Conservation (phyloP, 2,329 filamentous ascomycete genomes). For the Diaporthe velutina region DNA sequence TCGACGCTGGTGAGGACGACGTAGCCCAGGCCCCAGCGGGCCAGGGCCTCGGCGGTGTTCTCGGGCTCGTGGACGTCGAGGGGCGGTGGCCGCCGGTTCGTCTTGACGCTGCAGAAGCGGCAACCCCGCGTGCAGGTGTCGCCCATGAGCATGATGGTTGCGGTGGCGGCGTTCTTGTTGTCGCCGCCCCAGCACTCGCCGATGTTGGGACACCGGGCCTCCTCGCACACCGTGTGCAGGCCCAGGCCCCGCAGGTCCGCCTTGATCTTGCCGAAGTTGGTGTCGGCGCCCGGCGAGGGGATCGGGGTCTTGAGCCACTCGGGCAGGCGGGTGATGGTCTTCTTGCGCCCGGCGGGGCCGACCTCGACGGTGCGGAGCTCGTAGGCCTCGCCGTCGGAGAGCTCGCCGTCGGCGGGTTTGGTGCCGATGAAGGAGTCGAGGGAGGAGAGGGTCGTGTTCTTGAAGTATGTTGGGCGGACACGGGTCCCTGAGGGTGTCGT, state of each 20-base stretch:
- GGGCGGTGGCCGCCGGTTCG: constrained; percentile 78
- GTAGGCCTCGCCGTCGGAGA: constrained; percentile 68
- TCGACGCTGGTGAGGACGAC: constrained; percentile 96
- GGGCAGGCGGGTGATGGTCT: constrained; percentile 81
- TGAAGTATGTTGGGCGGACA: constrained; percentile 68
- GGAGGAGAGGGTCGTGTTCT: constrained; percentile 67
- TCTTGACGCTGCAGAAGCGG: constrained; percentile 98
- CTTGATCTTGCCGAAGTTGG: constrained; percentile 95
- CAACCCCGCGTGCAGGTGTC: constrained; percentile 98
- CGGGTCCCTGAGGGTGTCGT: constrained; percentile 36
- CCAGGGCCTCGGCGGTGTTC: constrained; percentile 93
- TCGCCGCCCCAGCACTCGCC: constrained; percentile 97
- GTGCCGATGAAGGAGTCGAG: constrained; percentile 69
- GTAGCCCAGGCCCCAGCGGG: constrained; percentile 94
- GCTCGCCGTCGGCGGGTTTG: constrained; percentile 54
- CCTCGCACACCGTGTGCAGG: constrained; percentile 96
- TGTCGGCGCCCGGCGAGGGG: constrained; percentile 74
- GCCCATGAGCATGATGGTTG: constrained; percentile 99
- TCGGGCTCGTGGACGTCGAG: constrained; percentile 97
- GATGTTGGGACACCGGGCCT: constrained; percentile 97
- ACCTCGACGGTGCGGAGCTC: constrained; percentile 73
- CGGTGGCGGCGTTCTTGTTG: constrained; percentile 90
- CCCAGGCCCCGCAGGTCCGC: constrained; percentile 89
- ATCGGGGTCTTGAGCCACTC: constrained; percentile 98
- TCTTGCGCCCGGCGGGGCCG: constrained; percentile 72